Evolutionary conservation across 2,329 filamentous ascomycete species (phyloP).

Genomic region (Phyllosticta citriasiana): DNA sequence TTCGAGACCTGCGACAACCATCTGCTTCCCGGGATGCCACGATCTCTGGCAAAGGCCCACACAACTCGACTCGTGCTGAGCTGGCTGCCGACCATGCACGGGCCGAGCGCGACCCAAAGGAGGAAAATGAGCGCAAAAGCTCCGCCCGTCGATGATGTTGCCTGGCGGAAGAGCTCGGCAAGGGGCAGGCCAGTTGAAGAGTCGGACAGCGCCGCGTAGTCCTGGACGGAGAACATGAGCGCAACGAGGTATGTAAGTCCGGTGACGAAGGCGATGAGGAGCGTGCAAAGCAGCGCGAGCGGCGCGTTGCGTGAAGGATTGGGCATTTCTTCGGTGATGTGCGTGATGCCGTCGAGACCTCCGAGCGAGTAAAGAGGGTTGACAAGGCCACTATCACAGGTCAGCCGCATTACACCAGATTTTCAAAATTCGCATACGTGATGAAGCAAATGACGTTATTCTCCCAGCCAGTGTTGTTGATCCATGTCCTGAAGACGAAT

Average conservation of each 20-base stretch:
- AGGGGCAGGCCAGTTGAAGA: slow-evolving; percentile 34
- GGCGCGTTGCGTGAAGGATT: slow-evolving; percentile 29
- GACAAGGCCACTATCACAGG: slow-evolving; percentile 1
- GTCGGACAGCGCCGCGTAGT: slow-evolving; percentile 35
- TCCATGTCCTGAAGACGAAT: slow-evolving; percentile 45
- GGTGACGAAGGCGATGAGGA: slow-evolving; percentile 42
- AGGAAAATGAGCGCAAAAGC: slow-evolving; percentile 35
- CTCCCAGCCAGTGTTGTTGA: slow-evolving; percentile 45
- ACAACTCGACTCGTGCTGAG: slow-evolving; percentile 24
- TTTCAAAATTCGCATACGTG: slow-evolving; percentile 1
- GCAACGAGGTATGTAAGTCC: slow-evolving; percentile 40
- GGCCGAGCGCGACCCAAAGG: slow-evolving; percentile 35
- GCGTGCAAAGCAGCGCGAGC: slow-evolving; percentile 32
- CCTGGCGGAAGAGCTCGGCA: slow-evolving; percentile 38
- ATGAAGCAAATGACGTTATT: slow-evolving; percentile 21
- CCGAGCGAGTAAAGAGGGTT: slow-evolving; percentile 9
- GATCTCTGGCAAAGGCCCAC: slow-evolving; percentile 39
- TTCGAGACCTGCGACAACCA: background rate
- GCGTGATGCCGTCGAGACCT: slow-evolving; percentile 10
- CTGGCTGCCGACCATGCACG: slow-evolving; percentile 31
- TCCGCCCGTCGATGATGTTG: slow-evolving; percentile 30
- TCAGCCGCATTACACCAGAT: background rate
- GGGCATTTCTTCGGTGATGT: slow-evolving; percentile 11
- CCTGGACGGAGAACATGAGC: slow-evolving; percentile 44
- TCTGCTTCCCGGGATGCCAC: background rate